These are phyloP conservation scores for Tylopilus sp. DNA, from an alignment of 768 basidiomycete species.

Conservation along the genomic window DNA sequence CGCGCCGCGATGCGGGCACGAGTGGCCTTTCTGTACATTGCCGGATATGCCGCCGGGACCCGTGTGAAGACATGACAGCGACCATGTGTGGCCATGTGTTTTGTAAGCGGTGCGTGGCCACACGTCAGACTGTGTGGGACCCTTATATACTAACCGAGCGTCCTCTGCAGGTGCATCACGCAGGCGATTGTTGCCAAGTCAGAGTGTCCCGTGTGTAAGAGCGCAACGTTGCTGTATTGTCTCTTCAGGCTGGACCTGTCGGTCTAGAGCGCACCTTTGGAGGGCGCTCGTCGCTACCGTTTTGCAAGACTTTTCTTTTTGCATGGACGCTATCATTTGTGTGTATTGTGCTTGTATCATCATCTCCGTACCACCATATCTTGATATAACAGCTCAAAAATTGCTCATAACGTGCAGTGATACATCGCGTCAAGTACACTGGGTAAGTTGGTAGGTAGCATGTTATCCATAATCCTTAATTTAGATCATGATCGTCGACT, in stretches of 20 bases:
- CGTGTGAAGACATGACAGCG: conserved; percentile 51
- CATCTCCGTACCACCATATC: not conserved
- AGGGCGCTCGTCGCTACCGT: not conserved
- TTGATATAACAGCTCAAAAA: not conserved
- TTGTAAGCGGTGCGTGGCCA: conserved; percentile 45
- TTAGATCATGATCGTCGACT: not conserved
- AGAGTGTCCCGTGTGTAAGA: conserved; percentile 50
- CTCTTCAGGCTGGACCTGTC: conserved; percentile 50
- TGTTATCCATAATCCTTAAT: too few species aligned
- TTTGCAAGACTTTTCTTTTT: too few species aligned
- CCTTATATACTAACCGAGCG: not conserved
- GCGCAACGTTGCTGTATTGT: conserved; percentile 51
- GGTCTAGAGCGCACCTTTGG: not conserved
- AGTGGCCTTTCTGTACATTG: conserved; percentile 37
- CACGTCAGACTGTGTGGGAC: not conserved
- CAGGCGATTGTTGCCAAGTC: conserved; percentile 43
- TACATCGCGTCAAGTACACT: not conserved
- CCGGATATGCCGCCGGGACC: conserved; percentile 45
- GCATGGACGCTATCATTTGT: too few species aligned
- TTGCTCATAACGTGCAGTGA: not conserved
- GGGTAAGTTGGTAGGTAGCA: not conserved
- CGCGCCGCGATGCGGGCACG: not conserved
- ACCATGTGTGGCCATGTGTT: conserved; percentile 65
- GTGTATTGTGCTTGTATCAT: too few species aligned
- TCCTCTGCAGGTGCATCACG: conserved; percentile 46